Conservation (phyloP, 257 asterid genomes). For the Przewalskia tangutica region DNA sequence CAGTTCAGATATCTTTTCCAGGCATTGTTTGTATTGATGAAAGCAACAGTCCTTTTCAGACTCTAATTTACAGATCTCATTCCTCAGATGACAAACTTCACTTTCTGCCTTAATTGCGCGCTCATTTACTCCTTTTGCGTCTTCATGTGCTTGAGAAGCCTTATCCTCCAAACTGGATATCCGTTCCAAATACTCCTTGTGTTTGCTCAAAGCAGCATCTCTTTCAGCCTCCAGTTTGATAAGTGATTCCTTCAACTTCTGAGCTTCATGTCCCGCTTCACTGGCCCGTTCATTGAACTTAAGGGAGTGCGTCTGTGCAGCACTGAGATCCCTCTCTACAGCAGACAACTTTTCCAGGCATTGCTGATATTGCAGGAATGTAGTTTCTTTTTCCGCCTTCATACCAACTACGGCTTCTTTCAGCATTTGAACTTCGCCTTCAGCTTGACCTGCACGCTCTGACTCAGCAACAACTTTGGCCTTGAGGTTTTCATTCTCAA, state of each 20-base stretch:
- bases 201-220: constrained; percentile 36
- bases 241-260: constrained; percentile 54
- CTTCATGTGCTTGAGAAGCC: constrained; percentile 39
- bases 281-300: constrained; percentile 43
- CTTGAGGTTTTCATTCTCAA: constrained; percentile 36
- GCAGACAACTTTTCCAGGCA: constrained; percentile 49
- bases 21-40: constrained; percentile 30
- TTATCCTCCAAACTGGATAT: constrained; percentile 39
- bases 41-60: constrained; percentile 40
- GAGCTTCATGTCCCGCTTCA: constrained; percentile 58
- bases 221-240: constrained; percentile 52
- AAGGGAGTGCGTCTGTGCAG: constrained; percentile 48
- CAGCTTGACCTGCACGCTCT: constrained; percentile 49
- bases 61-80: constrained; percentile 44
- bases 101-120: constrained; percentile 44
- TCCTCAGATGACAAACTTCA: constrained; percentile 35
- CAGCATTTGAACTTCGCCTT: constrained; percentile 46
- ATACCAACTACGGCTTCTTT: constrained; percentile 46
- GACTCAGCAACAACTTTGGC: constrained; percentile 41
- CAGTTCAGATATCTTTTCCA: constrained; percentile 41
- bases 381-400: constrained; percentile 54
- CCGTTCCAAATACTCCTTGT: constrained; percentile 35
- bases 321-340: constrained; percentile 43
- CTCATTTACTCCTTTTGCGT: constrained; percentile 27
- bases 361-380: constrained; percentile 48